These are phyloP conservation scores for Phytophthora vignae DNA, from an alignment of 352 stramenopile species.

Conservation along the genomic window DNA sequence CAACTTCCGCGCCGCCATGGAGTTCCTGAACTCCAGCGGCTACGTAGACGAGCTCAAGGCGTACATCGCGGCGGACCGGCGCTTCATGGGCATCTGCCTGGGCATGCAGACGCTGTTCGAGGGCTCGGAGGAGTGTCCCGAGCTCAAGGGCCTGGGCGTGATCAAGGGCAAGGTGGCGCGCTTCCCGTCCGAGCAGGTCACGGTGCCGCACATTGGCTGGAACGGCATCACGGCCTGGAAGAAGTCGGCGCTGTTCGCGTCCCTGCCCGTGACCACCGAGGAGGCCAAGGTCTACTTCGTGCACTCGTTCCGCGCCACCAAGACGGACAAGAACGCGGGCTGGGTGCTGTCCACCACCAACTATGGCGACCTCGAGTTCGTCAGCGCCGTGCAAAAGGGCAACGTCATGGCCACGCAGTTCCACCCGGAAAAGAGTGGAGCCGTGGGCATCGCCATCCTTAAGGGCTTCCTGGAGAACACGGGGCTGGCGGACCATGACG, in stretches of 20 bases:
- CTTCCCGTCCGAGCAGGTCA: slow-evolving; percentile 84
- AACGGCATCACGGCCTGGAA: slow-evolving; percentile 95
- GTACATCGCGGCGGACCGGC: slow-evolving; percentile 88
- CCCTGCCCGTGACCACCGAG: slow-evolving; percentile 46
- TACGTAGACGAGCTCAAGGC: slow-evolving; percentile 91
- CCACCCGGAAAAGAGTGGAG: slow-evolving; percentile 98
- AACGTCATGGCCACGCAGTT: slow-evolving; percentile 99
- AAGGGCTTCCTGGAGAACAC: slow-evolving; percentile 93
- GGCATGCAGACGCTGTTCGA: slow-evolving; percentile 99
- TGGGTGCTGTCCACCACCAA: slow-evolving; percentile 97
- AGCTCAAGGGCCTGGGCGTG: slow-evolving; percentile 90
- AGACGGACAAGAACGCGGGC: slow-evolving; percentile 78
- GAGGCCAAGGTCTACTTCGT: slow-evolving; percentile 96
- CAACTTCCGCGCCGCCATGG: slow-evolving; percentile 92
- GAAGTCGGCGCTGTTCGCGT: slow-evolving; percentile 72
- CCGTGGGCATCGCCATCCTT: slow-evolving; percentile 92
- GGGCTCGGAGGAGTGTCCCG: slow-evolving; percentile 93
- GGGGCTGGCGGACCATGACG: slow-evolving; percentile 57
- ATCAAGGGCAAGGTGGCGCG: slow-evolving; percentile 93
- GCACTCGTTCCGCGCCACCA: slow-evolving; percentile 94
- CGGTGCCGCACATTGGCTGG: slow-evolving; percentile 98
- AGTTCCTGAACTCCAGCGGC: slow-evolving; percentile 89
- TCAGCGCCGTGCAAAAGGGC: slow-evolving; percentile 95
- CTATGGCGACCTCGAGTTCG: slow-evolving; percentile 94
- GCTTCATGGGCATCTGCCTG: slow-evolving; percentile 98